Evolutionary conservation across 164 flowering plant genomes (phyloP).

Genomic region (Chimonanthus salicifolius): DNA sequence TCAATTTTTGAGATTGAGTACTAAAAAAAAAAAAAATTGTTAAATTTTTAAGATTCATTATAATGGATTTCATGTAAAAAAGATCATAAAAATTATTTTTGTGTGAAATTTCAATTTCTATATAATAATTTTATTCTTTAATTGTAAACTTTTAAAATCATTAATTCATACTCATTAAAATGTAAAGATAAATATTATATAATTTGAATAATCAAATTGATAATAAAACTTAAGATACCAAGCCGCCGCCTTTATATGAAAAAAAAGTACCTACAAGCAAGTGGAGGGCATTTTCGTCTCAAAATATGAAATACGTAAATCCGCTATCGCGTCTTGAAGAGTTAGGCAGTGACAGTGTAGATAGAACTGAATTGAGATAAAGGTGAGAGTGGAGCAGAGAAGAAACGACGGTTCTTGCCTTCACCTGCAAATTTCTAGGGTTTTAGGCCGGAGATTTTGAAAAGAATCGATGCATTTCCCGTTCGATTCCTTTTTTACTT

Average conservation of each 20-base stretch:
- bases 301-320: background rate
- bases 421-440: constrained; percentile 1
- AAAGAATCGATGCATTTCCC: background rate
- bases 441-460: background rate
- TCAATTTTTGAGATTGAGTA: too few relatives aligned
- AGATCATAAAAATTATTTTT: too few relatives aligned
- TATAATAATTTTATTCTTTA: too few relatives aligned
- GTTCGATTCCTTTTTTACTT: background rate
- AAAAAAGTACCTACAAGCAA: background rate
- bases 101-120: too few relatives aligned
- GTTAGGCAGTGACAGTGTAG: constrained; percentile 3
- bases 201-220: background rate
- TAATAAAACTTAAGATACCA: background rate
- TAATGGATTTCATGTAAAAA: too few relatives aligned
- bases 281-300: constrained; percentile 14
- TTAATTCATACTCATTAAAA: too few relatives aligned
- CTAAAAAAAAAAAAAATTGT: too few relatives aligned
- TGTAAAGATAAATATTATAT: too few relatives aligned
- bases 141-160: too few relatives aligned
- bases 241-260: background rate
- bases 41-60: too few relatives aligned
- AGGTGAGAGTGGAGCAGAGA: background rate
- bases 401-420: background rate
- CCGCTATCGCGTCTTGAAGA: background rate
- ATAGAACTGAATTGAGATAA: background rate